These are phyloP conservation scores for Nakazawaea laoshanensis DNA, from an alignment of 805 yeast genomes.

Conservation along the genomic window DNA sequence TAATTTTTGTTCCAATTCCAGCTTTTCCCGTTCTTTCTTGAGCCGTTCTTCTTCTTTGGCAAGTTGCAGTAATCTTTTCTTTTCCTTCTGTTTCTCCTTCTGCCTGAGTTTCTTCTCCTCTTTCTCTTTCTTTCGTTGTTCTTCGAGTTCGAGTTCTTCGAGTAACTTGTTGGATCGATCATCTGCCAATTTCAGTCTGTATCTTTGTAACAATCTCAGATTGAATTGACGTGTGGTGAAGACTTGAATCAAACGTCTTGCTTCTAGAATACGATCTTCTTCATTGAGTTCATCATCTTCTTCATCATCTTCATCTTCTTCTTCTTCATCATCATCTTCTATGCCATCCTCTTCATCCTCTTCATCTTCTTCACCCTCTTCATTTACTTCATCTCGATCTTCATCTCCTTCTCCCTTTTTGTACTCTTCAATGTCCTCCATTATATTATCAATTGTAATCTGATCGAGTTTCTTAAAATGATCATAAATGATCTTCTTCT, in stretches of 20 bases:
- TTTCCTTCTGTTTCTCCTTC: slow-evolving; percentile 64
- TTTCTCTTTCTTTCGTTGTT: slow-evolving; percentile 51
- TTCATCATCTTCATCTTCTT: slow-evolving; percentile 15
- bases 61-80: slow-evolving; percentile 51
- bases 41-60: slow-evolving; percentile 56
- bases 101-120: slow-evolving; percentile 59
- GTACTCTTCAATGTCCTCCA: slow-evolving; percentile 17
- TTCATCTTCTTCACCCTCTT: slow-evolving; percentile 21
- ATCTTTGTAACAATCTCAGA: slow-evolving; percentile 64
- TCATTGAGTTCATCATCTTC: slow-evolving; percentile 15
- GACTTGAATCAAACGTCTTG: slow-evolving; percentile 70
- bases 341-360: slow-evolving; percentile 22
- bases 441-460: slow-evolving; percentile 19
- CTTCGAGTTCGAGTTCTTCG: slow-evolving; percentile 66
- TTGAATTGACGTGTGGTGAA: slow-evolving; percentile 75
- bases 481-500: too few species aligned
- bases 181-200: slow-evolving; percentile 72
- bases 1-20: slow-evolving; percentile 33
- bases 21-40: slow-evolving; percentile 45
- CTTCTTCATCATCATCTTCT: slow-evolving; percentile 15
- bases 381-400: slow-evolving; percentile 17
- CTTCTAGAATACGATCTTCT: slow-evolving; percentile 55
- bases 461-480: too few species aligned
- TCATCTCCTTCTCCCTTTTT: slow-evolving; percentile 18
- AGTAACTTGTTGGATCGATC: slow-evolving; percentile 56